Evolutionary conservation across 768 basidiomycete genomes (phyloP).

Genomic region (Naganishia antarctica): DNA sequence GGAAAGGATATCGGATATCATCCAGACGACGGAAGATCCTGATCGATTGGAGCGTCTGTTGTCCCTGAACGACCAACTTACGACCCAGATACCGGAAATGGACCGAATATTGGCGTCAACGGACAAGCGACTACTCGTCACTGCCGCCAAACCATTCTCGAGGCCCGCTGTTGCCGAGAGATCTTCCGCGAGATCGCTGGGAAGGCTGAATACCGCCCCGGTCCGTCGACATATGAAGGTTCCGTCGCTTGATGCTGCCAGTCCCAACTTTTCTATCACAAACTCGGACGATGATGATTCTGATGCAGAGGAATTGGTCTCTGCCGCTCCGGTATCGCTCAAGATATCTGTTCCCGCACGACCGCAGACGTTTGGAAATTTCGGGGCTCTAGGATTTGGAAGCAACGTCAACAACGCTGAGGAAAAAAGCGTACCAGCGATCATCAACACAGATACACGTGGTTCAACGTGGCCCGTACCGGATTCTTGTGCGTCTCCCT

Average conservation of each 20-base stretch:
- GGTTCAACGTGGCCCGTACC: neutral
- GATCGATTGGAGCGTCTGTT: slow-evolving; percentile 62
- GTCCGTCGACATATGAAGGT: slow-evolving; percentile 53
- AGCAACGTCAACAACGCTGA: neutral
- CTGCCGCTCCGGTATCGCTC: slow-evolving; percentile 54
- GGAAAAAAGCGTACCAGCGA: neutral
- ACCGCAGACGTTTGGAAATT: neutral
- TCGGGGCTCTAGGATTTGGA: slow-evolving; percentile 12
- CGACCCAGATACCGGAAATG: slow-evolving; percentile 56
- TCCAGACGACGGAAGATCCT: slow-evolving; percentile 45
- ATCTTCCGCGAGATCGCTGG: neutral
- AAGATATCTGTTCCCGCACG: neutral
- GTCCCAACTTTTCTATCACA: slow-evolving; percentile 59
- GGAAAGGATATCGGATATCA: slow-evolving; percentile 56
- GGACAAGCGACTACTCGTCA: neutral
- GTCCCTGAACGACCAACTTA: slow-evolving; percentile 66
- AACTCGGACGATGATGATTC: slow-evolving; percentile 51
- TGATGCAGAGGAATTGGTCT: slow-evolving; percentile 46
- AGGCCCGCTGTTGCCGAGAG: slow-evolving; percentile 15
- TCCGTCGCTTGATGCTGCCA: slow-evolving; percentile 64
- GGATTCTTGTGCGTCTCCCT: slow-evolving; percentile 21
- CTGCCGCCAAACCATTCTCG: slow-evolving; percentile 7
- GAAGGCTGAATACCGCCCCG: slow-evolving; percentile 13
- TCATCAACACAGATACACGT: neutral
- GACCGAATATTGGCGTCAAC: slow-evolving; percentile 17